Conservation (phyloP, 768 basidiomycete genomes). For the Leccinum aurantiacum region DNA sequence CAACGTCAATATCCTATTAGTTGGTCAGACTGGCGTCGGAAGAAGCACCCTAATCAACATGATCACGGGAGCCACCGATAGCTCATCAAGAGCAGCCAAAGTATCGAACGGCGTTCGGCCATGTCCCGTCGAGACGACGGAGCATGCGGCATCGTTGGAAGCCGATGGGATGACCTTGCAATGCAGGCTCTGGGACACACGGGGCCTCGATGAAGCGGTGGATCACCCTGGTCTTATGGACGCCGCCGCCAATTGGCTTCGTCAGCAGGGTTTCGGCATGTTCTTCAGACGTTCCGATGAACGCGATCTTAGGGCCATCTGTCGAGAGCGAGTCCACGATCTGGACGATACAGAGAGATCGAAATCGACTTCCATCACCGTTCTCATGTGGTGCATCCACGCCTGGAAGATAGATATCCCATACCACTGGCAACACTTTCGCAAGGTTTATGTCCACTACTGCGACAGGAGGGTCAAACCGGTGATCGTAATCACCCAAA, state of each 20-base stretch:
- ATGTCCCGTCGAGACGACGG: constrained; percentile 23
- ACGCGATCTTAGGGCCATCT: constrained; percentile 23
- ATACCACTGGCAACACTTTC: constrained; percentile 28
- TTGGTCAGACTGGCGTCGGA: constrained; percentile 30
- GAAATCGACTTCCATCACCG: constrained; percentile 7
- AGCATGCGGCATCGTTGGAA: constrained; percentile 11
- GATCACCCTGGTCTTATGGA: constrained; percentile 25
- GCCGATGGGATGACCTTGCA: constrained; percentile 6
- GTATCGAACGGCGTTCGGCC: constrained; percentile 28
- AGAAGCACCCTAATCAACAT: constrained; percentile 30
- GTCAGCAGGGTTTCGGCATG: constrained; percentile 20
- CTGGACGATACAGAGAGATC: constrained; percentile 9
- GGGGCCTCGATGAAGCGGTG: constrained; percentile 29
- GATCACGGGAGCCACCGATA: constrained; percentile 19
- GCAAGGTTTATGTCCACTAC: constrained; percentile 28
- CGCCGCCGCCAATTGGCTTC: constrained; percentile 19
- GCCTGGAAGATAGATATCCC: constrained; percentile 30
- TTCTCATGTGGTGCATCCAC: constrained; percentile 32
- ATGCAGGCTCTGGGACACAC: constrained; percentile 26
- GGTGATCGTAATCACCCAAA: constrained; percentile 28
- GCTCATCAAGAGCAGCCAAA: constrained; percentile 14
- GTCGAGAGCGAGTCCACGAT: constrained; percentile 18
- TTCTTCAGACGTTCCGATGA: constrained; percentile 20
- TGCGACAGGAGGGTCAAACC: constrained; percentile 26
- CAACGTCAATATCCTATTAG: constrained; percentile 21